Base-by-base conservation (phyloP, 108 stramenopile genomes). In the Nitzschia inconspicua region DNA sequence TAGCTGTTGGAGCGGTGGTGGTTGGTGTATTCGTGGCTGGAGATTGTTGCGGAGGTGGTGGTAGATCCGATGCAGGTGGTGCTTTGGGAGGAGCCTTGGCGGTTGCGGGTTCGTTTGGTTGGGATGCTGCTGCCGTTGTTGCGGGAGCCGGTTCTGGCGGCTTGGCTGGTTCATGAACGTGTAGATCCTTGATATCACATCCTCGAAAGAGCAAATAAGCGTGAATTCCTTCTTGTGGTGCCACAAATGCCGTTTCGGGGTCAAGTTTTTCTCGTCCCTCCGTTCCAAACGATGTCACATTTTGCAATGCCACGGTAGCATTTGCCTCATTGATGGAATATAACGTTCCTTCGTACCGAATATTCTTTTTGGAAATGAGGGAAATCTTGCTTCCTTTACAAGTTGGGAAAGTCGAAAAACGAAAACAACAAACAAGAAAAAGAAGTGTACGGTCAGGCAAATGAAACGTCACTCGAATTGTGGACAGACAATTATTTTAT, bases 141-240 rank as follows among this genome's bases (percentile, higher is more conserved):
- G 30, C n/a, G n/a, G n/a, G n/a, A n/a, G n/a, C 37, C 43, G 44
- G 50, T 47, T 26, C 23, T 47, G 37, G 46, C n/a, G n/a, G n/a
- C n/a, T n/a, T n/a, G n/a, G n/a, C n/a, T n/a, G n/a, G n/a, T 61
- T 97, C 96, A 63, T 96, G 95, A 4, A 97, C 97, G 65, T 97
- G 95, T 53, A 97, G 77, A 56, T 97, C 97, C 60, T 97, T 97
- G 46, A 97, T 97, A 63, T 96, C 95, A 49, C 79, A 77, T 29
- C 95, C 97, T 41, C 91, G 72, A 78, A 97, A 97, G 24, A 94
- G 57, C 34, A 97, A 75, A 68, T 85, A 93, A 32, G 89, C 78
- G 64, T 92, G 93, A 19, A 96, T 66, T 4, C 70, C 63, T 44
- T 92, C 90, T 20, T 81, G 73, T 35, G 88, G 93, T 30, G 70